Evolutionary conservation across 805 yeast species (phyloP).

Genomic region (Candida anglica): DNA sequence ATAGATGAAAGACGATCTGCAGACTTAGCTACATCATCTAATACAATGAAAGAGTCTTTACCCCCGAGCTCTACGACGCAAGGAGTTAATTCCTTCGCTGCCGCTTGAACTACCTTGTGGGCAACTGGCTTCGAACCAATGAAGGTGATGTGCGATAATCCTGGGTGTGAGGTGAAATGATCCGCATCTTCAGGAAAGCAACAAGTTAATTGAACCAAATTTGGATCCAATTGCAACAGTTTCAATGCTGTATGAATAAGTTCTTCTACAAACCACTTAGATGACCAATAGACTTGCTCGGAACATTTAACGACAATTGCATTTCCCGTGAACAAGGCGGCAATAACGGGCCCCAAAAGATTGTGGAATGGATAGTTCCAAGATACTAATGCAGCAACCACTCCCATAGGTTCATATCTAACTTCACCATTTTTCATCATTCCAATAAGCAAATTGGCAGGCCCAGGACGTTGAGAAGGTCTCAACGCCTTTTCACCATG

Average conservation of each 20-base stretch:
- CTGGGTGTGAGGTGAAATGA: conserved; percentile 78
- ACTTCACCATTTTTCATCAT: conserved; percentile 88
- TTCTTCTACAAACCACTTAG: conserved; percentile 66
- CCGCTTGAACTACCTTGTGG: conserved; percentile 77
- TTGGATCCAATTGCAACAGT: conserved; percentile 72
- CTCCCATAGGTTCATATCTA: conserved; percentile 87
- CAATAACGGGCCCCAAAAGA: conserved; percentile 86
- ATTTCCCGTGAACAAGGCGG: conserved; percentile 87
- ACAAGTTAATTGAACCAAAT: conserved; percentile 81
- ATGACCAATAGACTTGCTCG: conserved; percentile 95
- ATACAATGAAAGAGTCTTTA: conserved; percentile 83
- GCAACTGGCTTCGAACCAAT: conserved; percentile 97
- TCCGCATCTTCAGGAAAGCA: conserved; percentile 91
- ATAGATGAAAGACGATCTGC: conserved; percentile 56
- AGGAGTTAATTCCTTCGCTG: conserved; percentile 85
- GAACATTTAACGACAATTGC: conserved; percentile 91
- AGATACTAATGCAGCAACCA: conserved; percentile 83
- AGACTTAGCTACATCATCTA: conserved; percentile 69
- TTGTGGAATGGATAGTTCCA: conserved; percentile 99
- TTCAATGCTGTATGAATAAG: conserved; percentile 69
- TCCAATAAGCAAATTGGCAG: conserved; percentile 77
- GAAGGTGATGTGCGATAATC: conserved; percentile 83
- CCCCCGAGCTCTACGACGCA: conserved; percentile 97
- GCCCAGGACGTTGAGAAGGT: conserved; percentile 79
- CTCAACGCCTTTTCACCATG: conserved; percentile 74